Base-by-base conservation (phyloP, 2,329 filamentous ascomycete species). In the Cladophialophora immunda region DNA sequence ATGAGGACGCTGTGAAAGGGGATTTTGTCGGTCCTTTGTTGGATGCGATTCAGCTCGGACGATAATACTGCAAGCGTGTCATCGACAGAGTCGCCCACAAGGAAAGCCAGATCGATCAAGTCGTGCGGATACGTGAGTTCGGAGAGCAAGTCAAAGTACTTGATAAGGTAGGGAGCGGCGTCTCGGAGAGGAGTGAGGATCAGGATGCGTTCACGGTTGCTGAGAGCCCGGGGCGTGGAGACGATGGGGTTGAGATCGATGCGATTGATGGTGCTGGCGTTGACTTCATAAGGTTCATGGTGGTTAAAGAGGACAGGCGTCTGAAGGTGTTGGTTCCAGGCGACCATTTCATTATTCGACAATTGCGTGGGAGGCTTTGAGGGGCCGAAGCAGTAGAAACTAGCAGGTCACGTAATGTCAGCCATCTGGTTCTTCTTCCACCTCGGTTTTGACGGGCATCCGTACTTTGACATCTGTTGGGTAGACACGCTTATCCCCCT, bases 241-340 rank as follows among this genome's bases (percentile, higher is more conserved):
- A 85, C 86, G 80, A 98, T 89, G 6, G 86, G 85, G 79, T 99
- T 98, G 67, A 99, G 88, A 78, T 98, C 86, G 76, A 97, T 83
- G 70, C 90, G 87, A 72, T 90, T 79, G 80, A 99, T 96, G 61
- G 89, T 89, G 63, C 87, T 87, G 67, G 90, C 88, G 79, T 97
- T 95, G 81, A 98, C 84, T 77, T 92, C 89, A 75, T 97, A 85
- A 38, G 95, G 90, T 70, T 91, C 89, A 80, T 98, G 95, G 80
- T 94, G 92, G 82, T 99, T 99, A 85, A 97, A 97, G 72, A 97
- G 87, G 73, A 99, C 93, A 58, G 95, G 95, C 3, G 95, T 98
- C 74, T 94, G 90, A 70, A 95, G 84, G 77, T 97, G 94, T 65
- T 89, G 89, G 72, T 92, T 90, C 95, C 95, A 99, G 71, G 92